These are phyloP conservation scores for Epicoccum sorghinum DNA, from an alignment of 2,329 filamentous ascomycete genomes.

Conservation along the genomic window DNA sequence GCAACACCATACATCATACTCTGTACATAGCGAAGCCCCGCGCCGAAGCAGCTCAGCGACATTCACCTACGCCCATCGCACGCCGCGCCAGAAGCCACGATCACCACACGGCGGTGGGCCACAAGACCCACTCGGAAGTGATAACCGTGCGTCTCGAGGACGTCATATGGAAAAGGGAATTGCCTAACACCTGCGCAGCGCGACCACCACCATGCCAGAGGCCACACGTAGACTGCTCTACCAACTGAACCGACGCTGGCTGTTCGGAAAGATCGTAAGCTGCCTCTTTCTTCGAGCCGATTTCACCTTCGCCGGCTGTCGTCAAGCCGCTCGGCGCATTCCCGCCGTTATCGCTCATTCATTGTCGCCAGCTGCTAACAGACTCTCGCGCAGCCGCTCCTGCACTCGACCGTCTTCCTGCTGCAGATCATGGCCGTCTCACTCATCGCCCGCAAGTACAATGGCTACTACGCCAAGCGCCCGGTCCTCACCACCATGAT, in stretches of 20 bases:
- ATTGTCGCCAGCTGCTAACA: constrained; percentile 20
- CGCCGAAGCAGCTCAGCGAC: constrained; percentile 11
- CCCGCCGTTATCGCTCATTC: constrained; percentile 5
- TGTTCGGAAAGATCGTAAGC: constrained; percentile 74
- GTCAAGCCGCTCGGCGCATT: constrained; percentile 6
- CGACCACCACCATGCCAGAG: constrained; percentile 44
- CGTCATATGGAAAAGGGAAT: constrained; percentile 35
- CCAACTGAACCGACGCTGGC: constrained; percentile 72
- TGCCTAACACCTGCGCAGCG: constrained; percentile 23
- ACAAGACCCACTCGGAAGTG: constrained; percentile 12
- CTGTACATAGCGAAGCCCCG: constrained; percentile 1
- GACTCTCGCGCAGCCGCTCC: constrained; percentile 69
- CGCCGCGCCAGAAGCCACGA: constrained; percentile 24
- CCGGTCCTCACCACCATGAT: constrained; percentile 99
- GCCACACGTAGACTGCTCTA: constrained; percentile 66
- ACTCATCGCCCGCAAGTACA: constrained; percentile 84
- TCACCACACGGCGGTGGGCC: constrained; percentile 6
- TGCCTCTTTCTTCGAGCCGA: background rate
- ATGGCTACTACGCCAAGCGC: constrained; percentile 88
- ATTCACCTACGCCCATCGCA: constrained; percentile 14
- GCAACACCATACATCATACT: constrained; percentile 1
- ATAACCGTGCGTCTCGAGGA: constrained; percentile 28
- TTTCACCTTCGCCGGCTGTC: background rate
- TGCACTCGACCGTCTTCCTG: constrained; percentile 83
- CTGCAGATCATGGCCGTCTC: constrained; percentile 88